Conservation (phyloP, 2,329 filamentous ascomycete genomes). For the Calonectria crousiana region DNA sequence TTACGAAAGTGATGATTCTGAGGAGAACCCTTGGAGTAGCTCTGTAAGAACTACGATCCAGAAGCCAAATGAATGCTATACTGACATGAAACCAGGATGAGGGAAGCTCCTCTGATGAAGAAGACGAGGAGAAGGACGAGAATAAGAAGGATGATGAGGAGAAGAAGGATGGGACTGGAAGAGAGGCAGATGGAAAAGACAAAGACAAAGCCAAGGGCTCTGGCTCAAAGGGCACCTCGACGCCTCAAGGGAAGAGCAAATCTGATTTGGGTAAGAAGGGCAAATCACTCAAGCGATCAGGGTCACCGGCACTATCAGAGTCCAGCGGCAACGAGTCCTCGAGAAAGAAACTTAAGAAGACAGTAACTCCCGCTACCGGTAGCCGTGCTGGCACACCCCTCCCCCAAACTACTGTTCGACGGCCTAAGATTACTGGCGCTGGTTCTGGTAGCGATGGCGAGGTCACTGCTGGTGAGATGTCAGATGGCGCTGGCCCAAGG, state of each 20-base stretch:
- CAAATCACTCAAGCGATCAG: conserved; percentile 82
- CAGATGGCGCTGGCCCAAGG: conserved; percentile 63
- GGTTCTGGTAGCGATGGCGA: conserved; percentile 80
- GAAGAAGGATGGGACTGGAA: conserved; percentile 59
- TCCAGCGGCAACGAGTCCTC: conserved; percentile 92
- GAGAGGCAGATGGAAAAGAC: conserved; percentile 58
- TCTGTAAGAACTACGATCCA: conserved; percentile 45
- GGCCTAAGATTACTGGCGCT: conserved; percentile 59
- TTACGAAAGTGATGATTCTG: conserved; percentile 78
- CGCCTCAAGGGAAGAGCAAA: conserved; percentile 63
- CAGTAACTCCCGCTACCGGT: conserved; percentile 59
- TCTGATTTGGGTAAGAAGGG: conserved; percentile 60
- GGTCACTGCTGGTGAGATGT: conserved; percentile 76
- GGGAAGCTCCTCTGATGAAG: conserved; percentile 55
- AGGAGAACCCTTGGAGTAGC: conserved; percentile 57
- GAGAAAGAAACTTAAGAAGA: conserved; percentile 81
- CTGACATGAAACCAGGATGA: conserved; percentile 58
- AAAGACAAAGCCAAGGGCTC: conserved; percentile 64
- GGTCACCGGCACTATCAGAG: conserved; percentile 89
- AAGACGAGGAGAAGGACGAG: conserved; percentile 68
- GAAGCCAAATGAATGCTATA: not conserved
- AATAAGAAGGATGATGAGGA: conserved; percentile 67
- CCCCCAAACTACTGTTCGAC: conserved; percentile 55
- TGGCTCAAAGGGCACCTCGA: conserved; percentile 76
- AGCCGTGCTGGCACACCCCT: conserved; percentile 70